These are phyloP conservation scores for Panus rudis DNA, from an alignment of 768 basidiomycete species.

Conservation along the genomic window DNA sequence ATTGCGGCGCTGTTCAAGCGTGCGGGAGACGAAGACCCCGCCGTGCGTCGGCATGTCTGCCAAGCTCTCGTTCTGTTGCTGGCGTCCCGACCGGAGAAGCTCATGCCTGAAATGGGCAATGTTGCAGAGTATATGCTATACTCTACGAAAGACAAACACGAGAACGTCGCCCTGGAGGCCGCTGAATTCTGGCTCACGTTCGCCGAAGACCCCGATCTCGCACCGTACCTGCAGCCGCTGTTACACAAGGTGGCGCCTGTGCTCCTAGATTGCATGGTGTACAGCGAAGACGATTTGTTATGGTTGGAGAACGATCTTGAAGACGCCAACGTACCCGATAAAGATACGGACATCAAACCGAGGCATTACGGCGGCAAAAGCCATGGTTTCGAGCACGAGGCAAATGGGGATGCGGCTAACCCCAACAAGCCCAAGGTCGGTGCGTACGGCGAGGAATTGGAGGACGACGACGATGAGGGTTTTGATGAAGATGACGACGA, in stretches of 20 bases:
- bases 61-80: conserved; percentile 91
- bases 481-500: conserved; percentile 80
- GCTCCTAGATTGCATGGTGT: conserved; percentile 95
- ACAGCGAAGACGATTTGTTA: conserved; percentile 91
- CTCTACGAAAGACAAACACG: conserved; percentile 95
- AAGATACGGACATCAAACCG: conserved; percentile 94
- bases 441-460: conserved; percentile 75
- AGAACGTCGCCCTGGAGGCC: conserved; percentile 93
- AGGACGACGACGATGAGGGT: conserved; percentile 74
- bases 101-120: conserved; percentile 91
- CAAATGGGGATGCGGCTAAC: conserved; percentile 29
- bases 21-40: conserved; percentile 90
- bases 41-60: conserved; percentile 92
- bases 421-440: conserved; percentile 32
- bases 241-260: conserved; percentile 91
- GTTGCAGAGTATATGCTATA: conserved; percentile 99
- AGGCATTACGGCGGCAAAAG: conserved; percentile 82
- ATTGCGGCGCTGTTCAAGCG: conserved; percentile 91
- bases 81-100: conserved; percentile 88
- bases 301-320: conserved; percentile 92
- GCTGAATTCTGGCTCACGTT: conserved; percentile 99
- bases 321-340: conserved; percentile 86
- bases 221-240: conserved; percentile 76
- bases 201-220: conserved; percentile 88
- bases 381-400: conserved; percentile 79